Base-by-base conservation (phyloP, 192 early-diverging fungal species). In the Umbelopsis sp. region DNA sequence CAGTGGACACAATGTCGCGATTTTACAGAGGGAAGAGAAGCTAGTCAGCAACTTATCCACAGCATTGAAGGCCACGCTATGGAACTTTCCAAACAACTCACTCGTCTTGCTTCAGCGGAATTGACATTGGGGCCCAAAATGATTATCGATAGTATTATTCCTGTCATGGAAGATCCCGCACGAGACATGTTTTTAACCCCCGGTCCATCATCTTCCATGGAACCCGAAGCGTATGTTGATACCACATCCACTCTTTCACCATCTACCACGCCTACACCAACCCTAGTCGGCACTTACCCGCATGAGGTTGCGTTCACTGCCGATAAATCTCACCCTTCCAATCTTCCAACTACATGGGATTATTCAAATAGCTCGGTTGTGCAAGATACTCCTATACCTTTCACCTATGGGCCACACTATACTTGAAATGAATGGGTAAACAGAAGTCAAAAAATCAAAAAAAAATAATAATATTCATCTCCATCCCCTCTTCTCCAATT, bases 1-100 rank as follows among this genome's bases (percentile, higher is more conserved):
- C 71, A 76, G 31, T 89, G 87, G 88, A 85, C 81, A 24, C 82
- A 84, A 68, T 87, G 88, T 65, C 84, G 82, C 45, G 88, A 89
- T 74, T 89, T 89, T 26, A 89, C 88, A 22, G 86, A 87, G 66
- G 85, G 81, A 72, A 81, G 83, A 71, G 86, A 89, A 77, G 88
- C 88, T 7, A 83, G 84, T 14, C 68, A 79, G 22, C 76, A 81
- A 34, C 72, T 66, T 43, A 69, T 78, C 7, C 86, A 87, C 52
- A 72, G 78, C 10, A 69, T 87, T 25, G 83, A 87, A 45, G 82
- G 86, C n/a, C 66, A 69, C 31, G 69, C 36, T 29, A 24, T 74
- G 20, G 56, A 68, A 8, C 29, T 78, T 20, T 59, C 69, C 10
- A 34, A 65, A 5, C 72, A 78, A 62, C 56, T 62, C 24, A 65